Conservation (phyloP, 176 grass and related monocot species). For the Hyparrhenia diplandra region DNA sequence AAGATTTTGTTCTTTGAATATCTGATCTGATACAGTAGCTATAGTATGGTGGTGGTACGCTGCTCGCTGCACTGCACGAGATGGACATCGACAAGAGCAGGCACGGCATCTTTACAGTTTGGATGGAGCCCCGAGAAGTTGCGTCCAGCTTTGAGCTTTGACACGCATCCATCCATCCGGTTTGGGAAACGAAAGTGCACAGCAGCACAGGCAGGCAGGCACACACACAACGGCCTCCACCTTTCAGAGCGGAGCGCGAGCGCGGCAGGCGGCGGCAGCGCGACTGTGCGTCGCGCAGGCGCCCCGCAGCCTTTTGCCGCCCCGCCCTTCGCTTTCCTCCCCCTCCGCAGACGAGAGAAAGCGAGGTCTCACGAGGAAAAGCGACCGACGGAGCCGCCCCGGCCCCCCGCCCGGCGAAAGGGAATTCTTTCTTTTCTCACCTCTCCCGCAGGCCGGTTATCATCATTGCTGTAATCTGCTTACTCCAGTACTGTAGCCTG, state of each 20-base stretch:
- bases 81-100: background rate
- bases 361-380: constrained; percentile 8
- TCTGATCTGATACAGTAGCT: too few relatives aligned
- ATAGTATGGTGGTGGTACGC: background rate
- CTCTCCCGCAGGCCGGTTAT: too few relatives aligned
- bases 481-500: too few relatives aligned
- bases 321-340: background rate
- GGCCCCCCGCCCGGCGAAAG: background rate
- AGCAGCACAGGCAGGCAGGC: background rate
- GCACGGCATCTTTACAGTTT: constrained; percentile 15
- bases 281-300: constrained; percentile 24
- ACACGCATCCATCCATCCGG: constrained; percentile 37
- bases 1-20: too few relatives aligned
- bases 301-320: constrained; percentile 36
- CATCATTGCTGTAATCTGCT: constrained; percentile 39
- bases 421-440: background rate
- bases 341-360: too few relatives aligned
- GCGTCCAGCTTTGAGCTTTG: constrained; percentile 41
- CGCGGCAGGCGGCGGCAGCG: background rate
- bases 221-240: constrained; percentile 19
- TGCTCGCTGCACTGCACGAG: too few relatives aligned
- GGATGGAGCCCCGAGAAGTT: constrained; percentile 19
- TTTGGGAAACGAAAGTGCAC: too few relatives aligned
- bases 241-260: constrained; percentile 13
- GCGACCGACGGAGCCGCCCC: constrained; percentile 23